phyloP scores from a whole-genome alignment of 1,139 yeast genomes.

The Pichia sp. region DNA sequence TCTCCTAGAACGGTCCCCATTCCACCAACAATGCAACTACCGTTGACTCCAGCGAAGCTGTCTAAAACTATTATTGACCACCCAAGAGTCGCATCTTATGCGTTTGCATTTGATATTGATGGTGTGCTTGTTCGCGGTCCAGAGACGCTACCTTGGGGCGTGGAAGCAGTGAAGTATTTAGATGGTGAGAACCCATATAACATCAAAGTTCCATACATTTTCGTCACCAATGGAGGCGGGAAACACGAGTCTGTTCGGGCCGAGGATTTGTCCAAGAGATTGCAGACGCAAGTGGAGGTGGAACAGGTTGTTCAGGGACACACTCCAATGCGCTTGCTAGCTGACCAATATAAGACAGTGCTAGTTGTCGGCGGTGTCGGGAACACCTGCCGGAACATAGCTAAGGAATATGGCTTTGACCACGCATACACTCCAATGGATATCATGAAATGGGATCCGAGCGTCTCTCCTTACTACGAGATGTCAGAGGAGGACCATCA shows the following conservation, averaged over 20 bases:
- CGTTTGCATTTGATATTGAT: conserved; percentile 83
- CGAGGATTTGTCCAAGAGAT: conserved; percentile 53
- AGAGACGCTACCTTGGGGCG: conserved; percentile 70
- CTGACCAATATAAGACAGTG: conserved; percentile 57
- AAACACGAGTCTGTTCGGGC: conserved; percentile 70
- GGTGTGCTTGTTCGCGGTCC: conserved; percentile 80
- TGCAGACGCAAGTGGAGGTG: conserved; percentile 53
- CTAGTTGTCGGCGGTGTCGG: conserved; percentile 83
- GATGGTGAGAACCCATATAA: conserved; percentile 75
- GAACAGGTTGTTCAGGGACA: conserved; percentile 86
- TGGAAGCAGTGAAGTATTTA: conserved; percentile 58
- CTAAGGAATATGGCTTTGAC: conserved; percentile 68
- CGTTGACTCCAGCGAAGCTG: conserved; percentile 36
- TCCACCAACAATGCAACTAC: too few species aligned
- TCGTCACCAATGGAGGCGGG: conserved; percentile 88
- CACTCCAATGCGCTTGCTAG: conserved; percentile 81
- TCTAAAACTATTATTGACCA: conserved; percentile 55
- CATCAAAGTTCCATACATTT: conserved; percentile 76
- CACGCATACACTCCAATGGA: conserved; percentile 75
- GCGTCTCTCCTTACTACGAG: conserved; percentile 73
- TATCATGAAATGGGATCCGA: conserved; percentile 78
- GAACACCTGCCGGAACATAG: conserved; percentile 73
- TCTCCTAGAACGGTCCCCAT: too few species aligned
- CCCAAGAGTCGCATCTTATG: conserved; percentile 69
- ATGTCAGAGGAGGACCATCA: conserved; percentile 61